Conservation (phyloP, 768 basidiomycete species). For the Pulveroboletus sp. region DNA sequence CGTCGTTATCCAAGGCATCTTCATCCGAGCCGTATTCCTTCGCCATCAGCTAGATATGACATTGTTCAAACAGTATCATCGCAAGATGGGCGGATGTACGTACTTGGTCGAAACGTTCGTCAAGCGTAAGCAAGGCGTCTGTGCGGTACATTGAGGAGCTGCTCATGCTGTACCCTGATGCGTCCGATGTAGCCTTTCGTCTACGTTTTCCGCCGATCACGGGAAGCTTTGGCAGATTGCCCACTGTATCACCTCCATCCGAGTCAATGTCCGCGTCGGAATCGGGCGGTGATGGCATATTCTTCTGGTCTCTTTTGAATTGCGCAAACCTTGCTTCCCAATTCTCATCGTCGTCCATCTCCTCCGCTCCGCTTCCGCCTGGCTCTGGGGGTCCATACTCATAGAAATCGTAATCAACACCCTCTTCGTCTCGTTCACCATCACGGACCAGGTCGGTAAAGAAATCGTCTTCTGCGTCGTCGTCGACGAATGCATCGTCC, state of each 20-base stretch:
- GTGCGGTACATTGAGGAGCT: constrained; percentile 95
- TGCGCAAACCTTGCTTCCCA: constrained; percentile 82
- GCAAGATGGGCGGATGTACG: constrained; percentile 16
- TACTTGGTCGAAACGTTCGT: constrained; percentile 93
- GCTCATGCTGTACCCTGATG: constrained; percentile 96
- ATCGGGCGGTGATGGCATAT: constrained; percentile 27
- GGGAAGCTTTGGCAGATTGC: constrained; percentile 68
- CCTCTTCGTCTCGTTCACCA: constrained; percentile 66
- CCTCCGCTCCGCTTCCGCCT: constrained; percentile 20
- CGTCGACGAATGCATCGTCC: constrained; percentile 91
- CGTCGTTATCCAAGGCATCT: constrained; percentile 47
- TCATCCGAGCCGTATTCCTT: constrained; percentile 71
- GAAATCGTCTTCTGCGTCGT: constrained; percentile 68
- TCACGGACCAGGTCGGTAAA: constrained; percentile 67
- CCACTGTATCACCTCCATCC: constrained; percentile 80
- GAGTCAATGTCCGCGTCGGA: constrained; percentile 54
- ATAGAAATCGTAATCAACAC: constrained; percentile 61
- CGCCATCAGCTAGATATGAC: constrained; percentile 55
- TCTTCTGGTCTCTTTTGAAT: constrained; percentile 59
- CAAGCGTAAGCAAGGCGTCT: constrained; percentile 80
- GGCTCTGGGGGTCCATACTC: constrained; percentile 39
- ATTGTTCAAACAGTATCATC: not conserved
- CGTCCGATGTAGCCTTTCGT: constrained; percentile 73
- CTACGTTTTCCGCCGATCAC: constrained; percentile 75
- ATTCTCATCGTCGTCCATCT: constrained; percentile 31